Base-by-base conservation (phyloP, 2,329 filamentous ascomycete genomes). In the Aspergillus sp. region DNA sequence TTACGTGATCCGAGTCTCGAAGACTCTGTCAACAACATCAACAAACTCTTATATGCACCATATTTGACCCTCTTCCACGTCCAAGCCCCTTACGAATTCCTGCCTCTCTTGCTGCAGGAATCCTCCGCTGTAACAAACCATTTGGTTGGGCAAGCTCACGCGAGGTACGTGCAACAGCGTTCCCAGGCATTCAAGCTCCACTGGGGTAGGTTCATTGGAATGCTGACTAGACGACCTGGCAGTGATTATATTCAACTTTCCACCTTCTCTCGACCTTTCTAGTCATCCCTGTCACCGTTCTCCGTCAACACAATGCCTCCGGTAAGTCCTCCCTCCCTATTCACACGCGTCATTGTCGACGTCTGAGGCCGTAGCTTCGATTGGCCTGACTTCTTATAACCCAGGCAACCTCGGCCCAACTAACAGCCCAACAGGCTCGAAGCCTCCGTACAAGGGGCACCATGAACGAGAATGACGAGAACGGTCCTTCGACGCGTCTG, bases 391-490 rank as follows among this genome's bases (percentile, higher is more conserved):
- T 32, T 17, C 11, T 45, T 45, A 40, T 47, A 14, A 41, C 32
- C 46, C 59, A 52, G 34, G 19, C 38, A 23, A 41, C 34, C 34
- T 17, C 21, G 49, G 34, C 53, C 49, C 58, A 57, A 66, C 72
- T 78, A 79, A 81, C 73, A 63, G 57, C 58, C 62, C 45, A 56
- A 60, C 67, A 87, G 88, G 83, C 81, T 79, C 88, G 89, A 75
- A 79, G 83, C 71, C 80, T 85, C 67, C 84, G 88, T 75, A 83
- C 86, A 71, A 88, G 91, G 76, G 83, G 86, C 71, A 82, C 88
- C 66, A 88, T 88, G 61, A 94, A 95, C 74, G 92, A 97, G 80
- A 97, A 97, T 71, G 93, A 97, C 72, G 94, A 97, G 79, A 96
- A 96, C 72, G 83, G 76, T 59, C 77, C 80, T 54, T 86, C 88